Conservation (phyloP, 2,329 filamentous ascomycete species). For the Pezicula radicicola region DNA sequence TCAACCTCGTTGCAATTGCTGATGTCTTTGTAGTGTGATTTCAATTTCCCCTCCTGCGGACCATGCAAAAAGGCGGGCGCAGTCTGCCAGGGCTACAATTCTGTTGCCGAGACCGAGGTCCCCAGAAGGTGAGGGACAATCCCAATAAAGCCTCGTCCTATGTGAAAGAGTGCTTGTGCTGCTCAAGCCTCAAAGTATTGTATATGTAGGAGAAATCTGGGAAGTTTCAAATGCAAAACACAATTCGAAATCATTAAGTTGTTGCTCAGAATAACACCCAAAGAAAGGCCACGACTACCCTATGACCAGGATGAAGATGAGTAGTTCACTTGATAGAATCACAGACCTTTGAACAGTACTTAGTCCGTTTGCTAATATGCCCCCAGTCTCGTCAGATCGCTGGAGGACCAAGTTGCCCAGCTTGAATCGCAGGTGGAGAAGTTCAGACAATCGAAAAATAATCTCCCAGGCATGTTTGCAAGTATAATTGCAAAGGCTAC, state of each 20-base stretch:
- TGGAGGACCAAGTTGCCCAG: slow-evolving; percentile 1
- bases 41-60: background rate
- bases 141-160: background rate
- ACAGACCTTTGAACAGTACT: background rate
- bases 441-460: background rate
- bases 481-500: background rate
- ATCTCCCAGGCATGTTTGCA: background rate
- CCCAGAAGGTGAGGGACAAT: background rate
- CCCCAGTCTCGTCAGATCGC: background rate
- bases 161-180: background rate
- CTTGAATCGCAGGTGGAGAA: slow-evolving; percentile 1
- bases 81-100: slow-evolving; percentile 1
- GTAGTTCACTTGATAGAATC: too few species aligned
- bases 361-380: too few species aligned
- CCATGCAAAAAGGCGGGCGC: slow-evolving; percentile 2
- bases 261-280: too few species aligned
- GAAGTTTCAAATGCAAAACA: too few species aligned
- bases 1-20: background rate
- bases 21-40: background rate
- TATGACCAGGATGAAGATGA: too few species aligned
- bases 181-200: too few species aligned
- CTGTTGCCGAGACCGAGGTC: background rate
- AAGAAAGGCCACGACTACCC: too few species aligned
- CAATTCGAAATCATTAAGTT: too few species aligned
- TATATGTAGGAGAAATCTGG: too few species aligned